Conservation (phyloP, 2,329 filamentous ascomycete species). For the Pyrenophora teres region DNA sequence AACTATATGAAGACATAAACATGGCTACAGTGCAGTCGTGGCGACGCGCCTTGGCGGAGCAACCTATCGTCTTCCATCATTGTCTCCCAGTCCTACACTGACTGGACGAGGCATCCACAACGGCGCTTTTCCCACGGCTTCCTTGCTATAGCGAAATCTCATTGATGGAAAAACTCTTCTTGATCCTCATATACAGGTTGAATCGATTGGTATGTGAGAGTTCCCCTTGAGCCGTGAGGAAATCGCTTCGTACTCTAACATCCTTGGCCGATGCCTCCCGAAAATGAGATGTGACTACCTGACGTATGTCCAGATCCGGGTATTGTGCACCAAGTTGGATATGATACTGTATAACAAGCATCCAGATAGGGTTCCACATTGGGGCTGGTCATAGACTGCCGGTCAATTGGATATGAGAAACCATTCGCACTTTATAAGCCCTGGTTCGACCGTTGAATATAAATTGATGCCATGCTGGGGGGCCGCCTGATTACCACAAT, state of each 20-base stretch:
- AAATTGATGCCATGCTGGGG: conserved; percentile 26
- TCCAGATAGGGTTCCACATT: conserved; percentile 1
- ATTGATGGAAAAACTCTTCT: conserved; percentile 8
- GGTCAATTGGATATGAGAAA: conserved; percentile 13
- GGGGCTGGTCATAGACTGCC: neutral
- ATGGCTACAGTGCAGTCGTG: conserved; percentile 37
- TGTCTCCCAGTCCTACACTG: neutral
- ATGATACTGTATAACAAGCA: conserved; percentile 4
- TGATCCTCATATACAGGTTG: neutral
- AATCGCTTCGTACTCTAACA: conserved; percentile 21
- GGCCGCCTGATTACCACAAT: conserved; percentile 25
- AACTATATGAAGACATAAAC: conserved; percentile 30
- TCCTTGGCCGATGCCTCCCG: conserved; percentile 18
- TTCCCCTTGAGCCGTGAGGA: conserved; percentile 37
- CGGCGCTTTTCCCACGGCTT: neutral
- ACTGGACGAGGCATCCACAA: neutral
- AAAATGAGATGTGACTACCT: conserved; percentile 16
- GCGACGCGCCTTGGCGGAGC: conserved; percentile 28
- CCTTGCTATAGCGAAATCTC: neutral
- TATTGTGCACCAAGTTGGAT: conserved; percentile 12
- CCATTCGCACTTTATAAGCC: conserved; percentile 16
- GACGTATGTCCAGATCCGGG: conserved; percentile 9
- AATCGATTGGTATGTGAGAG: conserved; percentile 14
- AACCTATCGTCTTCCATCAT: neutral
- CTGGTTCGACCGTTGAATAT: conserved; percentile 10